phyloP scores from a whole-genome alignment of 177 flowering plant species.

The Tripterygium wilfordii region DNA sequence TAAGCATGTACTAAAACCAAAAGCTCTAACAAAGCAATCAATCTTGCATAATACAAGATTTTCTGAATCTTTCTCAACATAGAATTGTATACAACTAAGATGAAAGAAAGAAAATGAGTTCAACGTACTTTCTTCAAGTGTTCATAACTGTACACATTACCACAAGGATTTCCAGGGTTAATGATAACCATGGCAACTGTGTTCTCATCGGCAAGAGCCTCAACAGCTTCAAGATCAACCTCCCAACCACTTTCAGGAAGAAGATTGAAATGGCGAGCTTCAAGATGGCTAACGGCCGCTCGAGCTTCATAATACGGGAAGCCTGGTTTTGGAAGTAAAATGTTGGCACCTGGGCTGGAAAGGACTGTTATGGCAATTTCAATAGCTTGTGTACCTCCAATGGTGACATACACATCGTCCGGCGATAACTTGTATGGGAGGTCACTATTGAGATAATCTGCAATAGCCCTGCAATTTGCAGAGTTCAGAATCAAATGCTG shows the following conservation, averaged over 20 bases:
- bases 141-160: constrained; percentile 19
- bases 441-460: constrained; percentile 33
- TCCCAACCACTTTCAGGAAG: constrained; percentile 33
- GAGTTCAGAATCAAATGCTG: no score
- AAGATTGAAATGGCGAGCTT: constrained; percentile 41
- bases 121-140: constrained; percentile 25
- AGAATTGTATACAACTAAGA: neutral
- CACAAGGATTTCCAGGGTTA: constrained; percentile 36
- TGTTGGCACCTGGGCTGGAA: constrained; percentile 41
- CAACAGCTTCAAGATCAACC: constrained; percentile 26
- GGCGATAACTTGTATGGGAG: constrained; percentile 39
- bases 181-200: constrained; percentile 31
- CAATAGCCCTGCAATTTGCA: constrained; percentile 29
- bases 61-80: neutral
- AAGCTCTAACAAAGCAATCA: neutral
- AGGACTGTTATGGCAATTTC: constrained; percentile 30
- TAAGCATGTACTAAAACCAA: neutral
- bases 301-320: constrained; percentile 37
- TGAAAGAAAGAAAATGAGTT: neutral
- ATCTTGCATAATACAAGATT: neutral
- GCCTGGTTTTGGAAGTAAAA: constrained; percentile 46
- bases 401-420: constrained; percentile 42
- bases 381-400: constrained; percentile 40
- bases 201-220: constrained; percentile 31
- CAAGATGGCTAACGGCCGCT: constrained; percentile 20